These are phyloP conservation scores for Gloeopeniophorella convolvens DNA, from an alignment of 768 basidiomycete genomes.

Conservation along the genomic window DNA sequence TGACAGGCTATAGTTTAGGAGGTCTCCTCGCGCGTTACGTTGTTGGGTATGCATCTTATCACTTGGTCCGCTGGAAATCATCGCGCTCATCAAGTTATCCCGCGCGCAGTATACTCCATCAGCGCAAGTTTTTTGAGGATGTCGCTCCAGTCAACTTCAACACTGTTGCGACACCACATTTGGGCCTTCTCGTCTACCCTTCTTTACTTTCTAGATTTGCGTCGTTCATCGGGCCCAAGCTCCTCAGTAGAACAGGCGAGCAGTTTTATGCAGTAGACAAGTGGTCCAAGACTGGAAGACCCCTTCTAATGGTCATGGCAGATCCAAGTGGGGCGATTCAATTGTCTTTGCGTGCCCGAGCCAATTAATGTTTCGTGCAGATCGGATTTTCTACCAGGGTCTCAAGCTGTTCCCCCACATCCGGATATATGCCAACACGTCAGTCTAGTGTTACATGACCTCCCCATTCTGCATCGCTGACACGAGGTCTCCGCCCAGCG, in stretches of 20 bases:
- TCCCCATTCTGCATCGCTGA: neutral
- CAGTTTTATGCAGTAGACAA: conserved; percentile 51
- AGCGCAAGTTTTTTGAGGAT: conserved; percentile 62
- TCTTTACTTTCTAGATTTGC: conserved; percentile 50
- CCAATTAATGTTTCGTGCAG: conserved; percentile 30
- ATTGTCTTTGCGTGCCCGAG: neutral
- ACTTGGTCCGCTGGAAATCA: neutral
- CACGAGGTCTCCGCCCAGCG: conserved; percentile 28
- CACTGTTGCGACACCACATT: conserved; percentile 77
- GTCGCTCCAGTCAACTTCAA: conserved; percentile 75
- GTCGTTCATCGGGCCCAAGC: conserved; percentile 52
- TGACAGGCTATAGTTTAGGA: conserved; percentile 75
- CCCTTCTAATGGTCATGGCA: conserved; percentile 70
- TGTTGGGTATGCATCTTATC: conserved; percentile 47
- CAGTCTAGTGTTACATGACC: conserved; percentile 26
- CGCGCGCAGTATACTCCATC: conserved; percentile 48
- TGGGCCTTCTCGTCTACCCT: conserved; percentile 64
- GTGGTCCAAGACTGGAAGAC: conserved; percentile 60
- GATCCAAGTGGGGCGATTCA: conserved; percentile 53
- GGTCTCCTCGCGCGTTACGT: conserved; percentile 78
- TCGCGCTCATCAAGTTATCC: neutral
- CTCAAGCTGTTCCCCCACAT: conserved; percentile 60
- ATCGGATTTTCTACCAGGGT: conserved; percentile 69
- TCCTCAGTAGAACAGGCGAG: conserved; percentile 74
- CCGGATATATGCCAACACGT: conserved; percentile 79